A percentile compares a stretch with the other conserved stretches of the same genome.
Conservation (phyloP, 805 yeast genomes). For the Metschnikowia corniflorae region DNA sequence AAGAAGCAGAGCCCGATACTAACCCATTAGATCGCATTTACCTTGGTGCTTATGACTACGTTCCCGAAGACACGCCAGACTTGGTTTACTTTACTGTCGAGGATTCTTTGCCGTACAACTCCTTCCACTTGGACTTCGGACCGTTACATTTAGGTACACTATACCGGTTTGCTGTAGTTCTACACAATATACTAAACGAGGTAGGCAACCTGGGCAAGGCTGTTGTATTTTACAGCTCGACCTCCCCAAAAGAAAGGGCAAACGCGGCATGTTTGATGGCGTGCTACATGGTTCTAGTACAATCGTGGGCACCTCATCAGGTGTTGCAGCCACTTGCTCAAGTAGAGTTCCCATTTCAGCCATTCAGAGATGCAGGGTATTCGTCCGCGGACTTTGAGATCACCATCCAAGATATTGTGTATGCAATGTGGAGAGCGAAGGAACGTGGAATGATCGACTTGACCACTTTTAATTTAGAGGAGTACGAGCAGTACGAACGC, state of each 20-base stretch:
- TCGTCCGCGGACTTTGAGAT: slow-evolving; percentile 92
- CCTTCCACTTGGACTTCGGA: slow-evolving; percentile 96
- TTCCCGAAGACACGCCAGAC: slow-evolving; percentile 73
- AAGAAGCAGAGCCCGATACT: slow-evolving; percentile 16
- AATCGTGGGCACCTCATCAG: slow-evolving; percentile 98
- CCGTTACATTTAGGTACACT: slow-evolving; percentile 91
- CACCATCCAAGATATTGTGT: slow-evolving; percentile 90
- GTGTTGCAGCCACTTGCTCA: slow-evolving; percentile 93
- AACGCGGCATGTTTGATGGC: slow-evolving; percentile 93
- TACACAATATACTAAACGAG: slow-evolving; percentile 88
- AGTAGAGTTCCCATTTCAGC: slow-evolving; percentile 88
- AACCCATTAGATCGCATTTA: slow-evolving; percentile 60
- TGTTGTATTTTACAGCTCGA: slow-evolving; percentile 83
- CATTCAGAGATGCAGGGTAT: slow-evolving; percentile 96
- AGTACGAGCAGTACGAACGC: slow-evolving; percentile 89
- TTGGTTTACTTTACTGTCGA: slow-evolving; percentile 88
- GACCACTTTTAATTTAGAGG: slow-evolving; percentile 83
- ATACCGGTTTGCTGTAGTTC: slow-evolving; percentile 90
- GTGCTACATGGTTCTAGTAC: slow-evolving; percentile 92
- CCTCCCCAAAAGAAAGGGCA: slow-evolving; percentile 76
- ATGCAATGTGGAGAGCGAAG: slow-evolving; percentile 97
- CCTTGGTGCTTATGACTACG: slow-evolving; percentile 80
- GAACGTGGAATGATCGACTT: slow-evolving; percentile 86
- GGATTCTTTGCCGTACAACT: slow-evolving; percentile 84
- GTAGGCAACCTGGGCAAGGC: slow-evolving; percentile 81